phyloP scores from a whole-genome alignment of 2,329 filamentous ascomycete species.

The Colletotrichum sp. region DNA sequence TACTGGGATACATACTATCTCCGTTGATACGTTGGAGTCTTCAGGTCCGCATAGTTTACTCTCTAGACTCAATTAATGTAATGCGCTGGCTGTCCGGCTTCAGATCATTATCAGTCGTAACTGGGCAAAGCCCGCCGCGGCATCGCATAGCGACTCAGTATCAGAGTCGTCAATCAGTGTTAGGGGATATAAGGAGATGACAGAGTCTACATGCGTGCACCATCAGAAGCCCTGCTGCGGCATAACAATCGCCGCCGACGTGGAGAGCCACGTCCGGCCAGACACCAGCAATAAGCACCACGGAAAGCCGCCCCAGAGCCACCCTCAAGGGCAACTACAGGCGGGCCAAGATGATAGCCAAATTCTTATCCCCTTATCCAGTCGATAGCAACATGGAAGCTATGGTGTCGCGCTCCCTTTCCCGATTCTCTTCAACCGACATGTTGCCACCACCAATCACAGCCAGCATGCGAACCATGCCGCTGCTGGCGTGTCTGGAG shows the following conservation, averaged over 20 bases:
- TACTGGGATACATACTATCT: background rate
- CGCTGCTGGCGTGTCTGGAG: background rate
- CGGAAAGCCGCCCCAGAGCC: background rate
- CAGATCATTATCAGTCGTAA: background rate
- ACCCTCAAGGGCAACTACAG: background rate
- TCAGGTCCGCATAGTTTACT: background rate
- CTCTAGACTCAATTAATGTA: background rate
- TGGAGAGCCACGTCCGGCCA: background rate
- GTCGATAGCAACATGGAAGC: background rate
- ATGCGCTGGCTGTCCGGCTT: background rate
- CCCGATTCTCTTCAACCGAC: background rate
- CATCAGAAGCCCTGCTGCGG: background rate
- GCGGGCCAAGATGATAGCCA: background rate
- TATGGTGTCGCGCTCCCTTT: background rate
- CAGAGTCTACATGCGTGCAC: background rate
- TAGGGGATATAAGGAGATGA: background rate
- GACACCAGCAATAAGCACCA: background rate
- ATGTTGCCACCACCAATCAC: background rate
- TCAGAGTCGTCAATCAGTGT: background rate
- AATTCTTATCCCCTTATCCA: background rate
- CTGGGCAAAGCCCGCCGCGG: background rate
- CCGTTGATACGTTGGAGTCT: background rate
- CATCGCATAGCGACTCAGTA: background rate
- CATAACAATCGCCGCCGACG: background rate
- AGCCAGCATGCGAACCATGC: background rate